Percentiles rank a stretch among this genome's conserved stretches.
phyloP scores from a whole-genome alignment of 768 basidiomycete genomes.

The Leucocoprinus birnbaumii region DNA sequence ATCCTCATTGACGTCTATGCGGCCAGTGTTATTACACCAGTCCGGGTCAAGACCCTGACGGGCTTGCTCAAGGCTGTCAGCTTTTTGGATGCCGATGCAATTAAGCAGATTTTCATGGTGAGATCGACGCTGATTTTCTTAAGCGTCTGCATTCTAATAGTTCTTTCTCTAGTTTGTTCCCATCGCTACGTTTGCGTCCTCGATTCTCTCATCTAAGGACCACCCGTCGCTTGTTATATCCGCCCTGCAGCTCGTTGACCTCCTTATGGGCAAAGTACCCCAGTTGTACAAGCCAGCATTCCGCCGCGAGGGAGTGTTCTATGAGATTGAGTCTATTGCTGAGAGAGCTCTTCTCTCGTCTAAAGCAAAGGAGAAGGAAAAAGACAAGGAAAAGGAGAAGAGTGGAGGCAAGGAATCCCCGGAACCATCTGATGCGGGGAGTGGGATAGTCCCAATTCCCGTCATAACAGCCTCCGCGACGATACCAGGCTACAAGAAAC shows the following conservation, averaged over 20 bases:
- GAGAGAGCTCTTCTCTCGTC: constrained; percentile 52
- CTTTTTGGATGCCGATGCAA: constrained; percentile 75
- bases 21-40: constrained; percentile 88
- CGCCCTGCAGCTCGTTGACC: constrained; percentile 90
- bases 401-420: constrained; percentile 9
- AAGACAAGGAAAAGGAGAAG: constrained; percentile 19
- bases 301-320: constrained; percentile 93
- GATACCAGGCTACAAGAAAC: constrained; percentile 66
- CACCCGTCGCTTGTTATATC: constrained; percentile 83
- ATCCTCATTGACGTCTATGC: constrained; percentile 98
- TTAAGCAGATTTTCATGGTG: constrained; percentile 78
- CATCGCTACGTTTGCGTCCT: constrained; percentile 92
- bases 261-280: constrained; percentile 82
- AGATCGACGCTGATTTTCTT: constrained; percentile 22
- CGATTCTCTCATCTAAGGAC: constrained; percentile 90
- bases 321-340: constrained; percentile 85
- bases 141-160: constrained; percentile 1
- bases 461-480: constrained; percentile 34
- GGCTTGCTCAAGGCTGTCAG: constrained; percentile 89
- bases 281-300: constrained; percentile 85
- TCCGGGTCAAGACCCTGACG: constrained; percentile 86
- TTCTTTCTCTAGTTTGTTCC: constrained; percentile 71
- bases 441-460: constrained; percentile 25
- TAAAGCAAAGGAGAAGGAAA: constrained; percentile 32
- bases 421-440: constrained; percentile 14